Evolutionary conservation across 768 basidiomycete genomes (phyloP).

Genomic region (Collybia nuda): DNA sequence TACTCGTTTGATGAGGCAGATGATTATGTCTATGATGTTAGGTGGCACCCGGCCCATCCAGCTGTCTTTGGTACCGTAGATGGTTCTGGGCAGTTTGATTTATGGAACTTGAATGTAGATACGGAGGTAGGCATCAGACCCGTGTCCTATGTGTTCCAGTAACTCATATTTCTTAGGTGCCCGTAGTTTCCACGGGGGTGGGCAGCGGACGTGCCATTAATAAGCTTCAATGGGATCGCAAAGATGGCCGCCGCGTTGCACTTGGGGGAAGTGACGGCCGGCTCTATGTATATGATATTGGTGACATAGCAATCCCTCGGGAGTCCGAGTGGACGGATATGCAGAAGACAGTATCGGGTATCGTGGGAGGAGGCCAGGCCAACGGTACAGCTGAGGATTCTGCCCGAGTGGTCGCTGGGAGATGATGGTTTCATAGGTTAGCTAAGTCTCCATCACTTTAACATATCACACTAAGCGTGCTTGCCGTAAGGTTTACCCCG

Average conservation of each 20-base stretch:
- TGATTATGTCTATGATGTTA: conserved; percentile 98
- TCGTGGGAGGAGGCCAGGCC: conserved; percentile 57
- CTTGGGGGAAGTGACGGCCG: conserved; percentile 91
- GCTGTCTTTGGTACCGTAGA: conserved; percentile 93
- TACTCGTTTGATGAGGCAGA: conserved; percentile 97
- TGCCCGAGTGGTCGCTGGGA: conserved; percentile 6
- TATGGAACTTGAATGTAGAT: conserved; percentile 98
- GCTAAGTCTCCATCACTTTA: no score
- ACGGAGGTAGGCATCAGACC: conserved; percentile 72
- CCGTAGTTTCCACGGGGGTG: conserved; percentile 83
- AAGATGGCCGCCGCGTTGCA: conserved; percentile 88
- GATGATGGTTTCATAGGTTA: not conserved
- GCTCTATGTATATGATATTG: conserved; percentile 93
- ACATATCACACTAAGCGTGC: no score
- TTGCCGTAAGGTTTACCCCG: no score
- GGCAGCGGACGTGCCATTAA: conserved; percentile 85
- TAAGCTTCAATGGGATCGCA: conserved; percentile 93
- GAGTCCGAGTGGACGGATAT: conserved; percentile 94
- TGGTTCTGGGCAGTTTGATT: conserved; percentile 91
- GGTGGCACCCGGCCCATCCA: conserved; percentile 97
- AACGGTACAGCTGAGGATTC: conserved; percentile 36
- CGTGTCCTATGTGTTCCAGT: not conserved
- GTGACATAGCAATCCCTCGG: conserved; percentile 83
- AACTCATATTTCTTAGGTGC: conserved; percentile 57
- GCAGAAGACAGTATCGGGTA: conserved; percentile 80